A percentile compares a stretch with the other conserved stretches of the same genome.
Conservation (phyloP, 140 eudicot species). For the Anethum foeniculum region DNA sequence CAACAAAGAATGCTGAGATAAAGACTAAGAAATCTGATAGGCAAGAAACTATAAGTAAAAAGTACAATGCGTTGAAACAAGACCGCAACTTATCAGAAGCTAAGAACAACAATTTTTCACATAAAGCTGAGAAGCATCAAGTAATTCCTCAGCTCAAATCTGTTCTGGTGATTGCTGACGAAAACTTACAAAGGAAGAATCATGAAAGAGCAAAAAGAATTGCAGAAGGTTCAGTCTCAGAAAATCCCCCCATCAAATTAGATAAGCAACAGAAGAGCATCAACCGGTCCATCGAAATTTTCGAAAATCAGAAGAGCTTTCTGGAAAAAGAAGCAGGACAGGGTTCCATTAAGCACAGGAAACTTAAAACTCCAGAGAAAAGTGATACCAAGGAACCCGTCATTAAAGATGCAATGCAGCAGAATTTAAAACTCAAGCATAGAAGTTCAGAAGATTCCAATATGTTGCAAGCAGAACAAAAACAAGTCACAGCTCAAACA, state of each 20-base stretch:
- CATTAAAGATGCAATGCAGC: slow-evolving; percentile 14
- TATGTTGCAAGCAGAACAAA: slow-evolving; percentile 19
- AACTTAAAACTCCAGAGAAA: slow-evolving; percentile 15
- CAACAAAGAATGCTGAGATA: slow-evolving; percentile 13
- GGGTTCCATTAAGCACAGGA: slow-evolving; percentile 12
- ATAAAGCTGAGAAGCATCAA: slow-evolving; percentile 23
- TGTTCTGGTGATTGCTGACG: slow-evolving; percentile 2
- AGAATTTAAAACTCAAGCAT: slow-evolving; percentile 17
- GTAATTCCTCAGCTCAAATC: slow-evolving; percentile 8
- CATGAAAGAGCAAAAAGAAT: slow-evolving; percentile 8
- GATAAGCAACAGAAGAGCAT: slow-evolving; percentile 24
- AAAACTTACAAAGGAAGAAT: slow-evolving; percentile 8
- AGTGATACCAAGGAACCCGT: slow-evolving; percentile 24
- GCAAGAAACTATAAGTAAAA: not conserved
- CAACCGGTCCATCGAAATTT: slow-evolving; percentile 15
- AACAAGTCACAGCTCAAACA: slow-evolving; percentile 19
- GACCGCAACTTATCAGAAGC: slow-evolving; percentile 13
- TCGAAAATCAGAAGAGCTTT: slow-evolving; percentile 10
- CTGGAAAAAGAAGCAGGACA: slow-evolving; percentile 7
- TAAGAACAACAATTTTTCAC: slow-evolving; percentile 9
- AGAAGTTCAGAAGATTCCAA: slow-evolving; percentile 21
- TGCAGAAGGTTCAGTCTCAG: not conserved
- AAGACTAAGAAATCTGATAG: slow-evolving; percentile 13
- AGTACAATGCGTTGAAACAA: slow-evolving; percentile 7
- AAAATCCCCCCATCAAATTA: not conserved